Percentiles rank a stretch among this genome's conserved stretches.
Evolutionary conservation across 2,329 filamentous ascomycete species (phyloP).

Genomic region (Trichoderma sp.): DNA sequence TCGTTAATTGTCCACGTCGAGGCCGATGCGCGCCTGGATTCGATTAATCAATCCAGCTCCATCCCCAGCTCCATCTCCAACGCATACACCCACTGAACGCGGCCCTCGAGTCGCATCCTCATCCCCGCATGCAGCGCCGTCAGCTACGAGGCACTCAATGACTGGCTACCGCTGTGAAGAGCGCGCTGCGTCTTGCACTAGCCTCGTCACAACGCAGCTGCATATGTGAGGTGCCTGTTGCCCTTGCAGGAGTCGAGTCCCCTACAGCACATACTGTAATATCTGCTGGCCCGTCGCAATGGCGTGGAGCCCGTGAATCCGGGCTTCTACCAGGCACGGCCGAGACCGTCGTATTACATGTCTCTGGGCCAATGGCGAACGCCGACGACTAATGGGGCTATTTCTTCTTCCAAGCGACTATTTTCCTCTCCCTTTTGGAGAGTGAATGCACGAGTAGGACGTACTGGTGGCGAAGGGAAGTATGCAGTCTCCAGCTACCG

Average conservation of each 20-base stretch:
- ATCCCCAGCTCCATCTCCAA: background rate
- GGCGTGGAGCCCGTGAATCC: slow-evolving; percentile 7
- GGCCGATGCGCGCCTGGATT: slow-evolving; percentile 1
- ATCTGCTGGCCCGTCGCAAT: slow-evolving; percentile 15
- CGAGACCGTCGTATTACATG: slow-evolving; percentile 4
- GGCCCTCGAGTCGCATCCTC: slow-evolving; percentile 15
- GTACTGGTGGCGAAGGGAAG: background rate
- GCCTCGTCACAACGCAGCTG: slow-evolving; percentile 18
- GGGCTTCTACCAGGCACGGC: background rate
- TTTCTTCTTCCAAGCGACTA: background rate
- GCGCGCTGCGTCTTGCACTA: background rate
- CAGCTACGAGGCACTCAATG: slow-evolving; percentile 23
- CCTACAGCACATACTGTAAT: background rate
- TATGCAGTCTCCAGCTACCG: slow-evolving; percentile 1
- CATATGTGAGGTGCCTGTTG: slow-evolving; percentile 14
- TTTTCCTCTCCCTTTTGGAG: background rate
- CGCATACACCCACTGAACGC: background rate
- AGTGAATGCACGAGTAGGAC: background rate
- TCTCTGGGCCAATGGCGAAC: background rate
- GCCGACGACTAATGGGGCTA: background rate
- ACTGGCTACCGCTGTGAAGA: slow-evolving; percentile 8
- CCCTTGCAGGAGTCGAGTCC: slow-evolving; percentile 16
- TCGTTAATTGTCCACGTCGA: background rate
- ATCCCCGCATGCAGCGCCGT: background rate
- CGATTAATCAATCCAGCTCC: slow-evolving; percentile 5